Evolutionary conservation across 129 eudicot genomes (phyloP), one percentile per base, ranked within the genome.

Genomic region (Sambucus nigra): DNA sequence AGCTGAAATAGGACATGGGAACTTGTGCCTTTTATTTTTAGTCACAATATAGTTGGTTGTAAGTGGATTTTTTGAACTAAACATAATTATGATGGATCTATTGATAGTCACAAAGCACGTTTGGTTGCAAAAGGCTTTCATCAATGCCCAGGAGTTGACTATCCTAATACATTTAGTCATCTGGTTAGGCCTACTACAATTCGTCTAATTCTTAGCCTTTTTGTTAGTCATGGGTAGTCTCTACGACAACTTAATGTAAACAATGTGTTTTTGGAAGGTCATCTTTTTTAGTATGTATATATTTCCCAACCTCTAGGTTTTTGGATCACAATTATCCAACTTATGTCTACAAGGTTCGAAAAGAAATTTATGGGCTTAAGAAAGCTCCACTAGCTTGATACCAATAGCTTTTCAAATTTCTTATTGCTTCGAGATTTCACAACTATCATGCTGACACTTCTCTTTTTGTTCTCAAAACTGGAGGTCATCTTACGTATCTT

Each of bases 221-320:
- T 26, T 0, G 19, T 55, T 21, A 2, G 23, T 6, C 25, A 4
- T 1, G 35, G 25, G 7, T 57, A 63, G 58, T 11, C 17, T 0
- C 57, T 67, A 6, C 29, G n/a, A 2, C 66, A 49, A 51, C 31
- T 67, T 10, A 66, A 57, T 38, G 17, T 67, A 3, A 67, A 67
- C 47, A 67, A 67, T 28, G 65, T 41, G 2, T 66, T 66, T 14
- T 15, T 66, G 3, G 28, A 66, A 7, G 72, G 72, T 22, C n/a
- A 38, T n/a, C 27, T 64, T 15, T 7, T 0, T 7, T 27, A 64
- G 10, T 47, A 47, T 10, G 67, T 61, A 0, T 61, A 15, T 31
- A 22, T 20, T 21, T 11, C 13, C 2, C 65, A 60, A 45, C 52
- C 50, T 3, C 32, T 12, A n/a, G 32, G 53, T 26, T 60, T 16